Evolutionary conservation across 768 basidiomycete species (phyloP), one percentile per base, ranked within the genome.

Genomic region (Suillus luteus): DNA sequence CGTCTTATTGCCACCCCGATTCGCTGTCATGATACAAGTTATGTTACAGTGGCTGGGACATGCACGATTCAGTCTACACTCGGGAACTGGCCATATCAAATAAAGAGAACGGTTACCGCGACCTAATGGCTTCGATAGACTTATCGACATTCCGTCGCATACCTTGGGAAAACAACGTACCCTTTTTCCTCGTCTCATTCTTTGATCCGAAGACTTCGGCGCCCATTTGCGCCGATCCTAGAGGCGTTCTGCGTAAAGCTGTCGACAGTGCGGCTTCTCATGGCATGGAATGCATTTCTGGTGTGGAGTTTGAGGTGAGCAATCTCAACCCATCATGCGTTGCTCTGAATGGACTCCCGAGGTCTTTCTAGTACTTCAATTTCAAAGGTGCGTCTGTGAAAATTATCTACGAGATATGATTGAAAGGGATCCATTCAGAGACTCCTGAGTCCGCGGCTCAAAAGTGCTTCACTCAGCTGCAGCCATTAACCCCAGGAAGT

Each of bases 141-240:
- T 81, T 97, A 17, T 85, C 89, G 1, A 93, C 91, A 1, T 96
- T 85, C 74, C 90, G 97, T 19, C 85, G 93, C 27, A 90, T 99
- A 62, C 91, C 92, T 64, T 95, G 95, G 92, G 95, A 98, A 74
- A 82, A 90, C 67, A 82, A 96, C 65, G 88, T 95, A 1, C 92
- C 97, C 0, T 95, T 99, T 77, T 99, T 99, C 81, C 81, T 99
- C 7, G 83, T 96, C 43, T 92, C 90, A 1, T 99, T 97, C 80
- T 71, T 90, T 37, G 92, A 98, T 72, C 96, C 97, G 0, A 88
- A 92, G 27, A 93, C 93, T 5, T 85, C 84, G 66, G 77, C 87
- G 63, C 90, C 91, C 0, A 78, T 99, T 24, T 80, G 79, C 49
- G 95, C 89, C 9, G 95, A 96, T 72, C 96, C 97, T 12, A 84